A percentile compares a stretch with the other conserved stretches of the same genome.
Evolutionary conservation across 225 moss, liverwort and hornwort species (phyloP).

Genomic region (Straminergon stramineum): DNA sequence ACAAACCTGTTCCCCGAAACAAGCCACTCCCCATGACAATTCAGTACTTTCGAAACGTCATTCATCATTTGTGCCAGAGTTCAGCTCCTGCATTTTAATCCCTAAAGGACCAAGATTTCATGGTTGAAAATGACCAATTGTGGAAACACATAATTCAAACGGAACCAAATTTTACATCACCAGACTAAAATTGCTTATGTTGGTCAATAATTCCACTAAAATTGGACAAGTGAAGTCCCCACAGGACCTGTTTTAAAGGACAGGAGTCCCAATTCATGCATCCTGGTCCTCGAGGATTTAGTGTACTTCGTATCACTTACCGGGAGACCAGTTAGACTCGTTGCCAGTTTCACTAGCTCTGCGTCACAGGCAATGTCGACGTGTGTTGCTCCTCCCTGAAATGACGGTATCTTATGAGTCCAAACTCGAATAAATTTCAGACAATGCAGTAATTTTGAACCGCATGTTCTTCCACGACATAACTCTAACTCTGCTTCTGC

Average conservation of each 20-base stretch:
- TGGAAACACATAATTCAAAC: background rate
- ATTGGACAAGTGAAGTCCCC: background rate
- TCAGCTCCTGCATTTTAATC: background rate
- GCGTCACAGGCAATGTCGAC: constrained; percentile 88
- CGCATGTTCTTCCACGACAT: background rate
- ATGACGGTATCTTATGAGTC: background rate
- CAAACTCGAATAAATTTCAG: background rate
- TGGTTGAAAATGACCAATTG: background rate
- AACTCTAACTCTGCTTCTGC: background rate
- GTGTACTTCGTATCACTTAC: constrained; percentile 11
- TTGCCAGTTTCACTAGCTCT: constrained; percentile 74
- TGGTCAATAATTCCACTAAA: background rate
- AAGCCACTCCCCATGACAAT: background rate
- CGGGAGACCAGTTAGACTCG: constrained; percentile 59
- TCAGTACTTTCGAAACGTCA: background rate
- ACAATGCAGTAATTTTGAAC: background rate
- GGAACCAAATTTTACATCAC: background rate
- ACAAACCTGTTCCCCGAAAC: constrained; percentile 53
- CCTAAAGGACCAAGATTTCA: background rate
- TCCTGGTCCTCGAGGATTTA: background rate
- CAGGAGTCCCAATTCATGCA: background rate
- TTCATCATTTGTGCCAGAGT: background rate
- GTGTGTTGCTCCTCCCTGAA: constrained; percentile 92
- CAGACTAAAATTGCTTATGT: background rate
- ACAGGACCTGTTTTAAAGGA: background rate